Base-by-base conservation (phyloP, 768 basidiomycete species). In the Tubosaeta brunneosetosa region DNA sequence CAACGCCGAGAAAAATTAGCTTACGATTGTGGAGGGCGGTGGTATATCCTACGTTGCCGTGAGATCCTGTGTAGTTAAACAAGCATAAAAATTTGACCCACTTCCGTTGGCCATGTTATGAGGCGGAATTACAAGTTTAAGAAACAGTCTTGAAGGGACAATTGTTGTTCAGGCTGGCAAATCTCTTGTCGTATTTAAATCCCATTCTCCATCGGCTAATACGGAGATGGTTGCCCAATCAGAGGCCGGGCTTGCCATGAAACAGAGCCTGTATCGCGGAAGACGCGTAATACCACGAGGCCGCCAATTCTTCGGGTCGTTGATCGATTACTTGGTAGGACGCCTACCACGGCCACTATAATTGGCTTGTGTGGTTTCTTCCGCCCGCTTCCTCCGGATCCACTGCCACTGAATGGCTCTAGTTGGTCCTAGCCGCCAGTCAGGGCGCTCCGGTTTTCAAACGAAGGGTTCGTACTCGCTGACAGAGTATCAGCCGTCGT, bases 11-110 rank as follows among this genome's bases (percentile, higher is more conserved):
- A 33, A 48, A 38, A 38, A 45, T 46, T 6, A 17, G 52, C 75
- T 61, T 55, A 76, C 82, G 68, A 65, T 84, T 84, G 65, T 84
- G 64, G 48, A 77, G 64, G 25, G 57, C 59, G 7, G 72, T 68
- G 37, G 66, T 34, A 51, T 59, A 68, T 53, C 47, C 74, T 75
- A 46, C 2, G 45, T 3, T 12, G 7, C 26, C n/a, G 38, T 70
- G 17, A 68, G 57, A 44, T n/a, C 26, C 14, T 37, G 11, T 19
- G 6, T 6, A 14, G 17, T 22, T 19, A 7, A 36, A 52, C 1
- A 26, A 47, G 26, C 16, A 6, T 22, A 29, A 29, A 45, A 27
- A 25, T 14, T 17, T 25, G 44, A 59, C 66, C 19, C 17, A 66
- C 66, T 50, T 59, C 64, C 58, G 16, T 41, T 6, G 13, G 17